Base-by-base conservation (phyloP, 1,284 basidiomycete genomes). In the Stereum hirsutum region DNA sequence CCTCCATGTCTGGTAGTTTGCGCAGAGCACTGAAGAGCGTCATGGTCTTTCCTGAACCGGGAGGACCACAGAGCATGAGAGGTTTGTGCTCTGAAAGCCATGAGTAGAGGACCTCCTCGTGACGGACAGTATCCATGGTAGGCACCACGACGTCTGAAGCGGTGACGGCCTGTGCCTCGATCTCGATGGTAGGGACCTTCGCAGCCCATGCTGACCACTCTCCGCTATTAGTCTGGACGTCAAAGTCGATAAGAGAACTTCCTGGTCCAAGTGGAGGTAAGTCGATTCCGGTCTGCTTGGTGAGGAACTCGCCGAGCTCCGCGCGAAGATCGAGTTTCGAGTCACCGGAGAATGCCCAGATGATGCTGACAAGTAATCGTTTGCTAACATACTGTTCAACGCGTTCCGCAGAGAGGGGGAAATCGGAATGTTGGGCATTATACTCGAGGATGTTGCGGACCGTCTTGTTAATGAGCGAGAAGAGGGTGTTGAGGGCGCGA, bases 31-130 rank as follows among this genome's bases (percentile, higher is more conserved):
- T 96, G 69, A 99, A 98, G n/a, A 99, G 70, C 0, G 97, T 99
- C 96, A 99, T 99, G 4, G 96, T 99, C 71, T 99, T 99, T 31
- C 96, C 96, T 20, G 95, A 98, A 57, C 96, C 96, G 6, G 96
- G 96, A 55, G 96, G 96, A 38, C 96, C 96, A 60, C 96, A 99
- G 19, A 99, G 77, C 81, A 99, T 90, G 44, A 99, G 75, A 5
- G 96, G 97, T 61, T 98, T 98, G 68, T 99, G 95, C 61, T 99
- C 97, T 0, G 93, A 94, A 2, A 99, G 72, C 94, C 95, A 99
- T 0, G 93, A 96, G 63, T 99, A 99, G 1, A 99, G 69, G 23
- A 99, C 92, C 58, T 98, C 94, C 60, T 99, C 97, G 60, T 99
- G 96, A 27, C 97, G 90, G 28, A 99, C 87, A 3, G 96, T 99